These are phyloP conservation scores for Plasmodium relictum DNA, from an alignment of 169 alveolate genomes.

Conservation along the genomic window DNA sequence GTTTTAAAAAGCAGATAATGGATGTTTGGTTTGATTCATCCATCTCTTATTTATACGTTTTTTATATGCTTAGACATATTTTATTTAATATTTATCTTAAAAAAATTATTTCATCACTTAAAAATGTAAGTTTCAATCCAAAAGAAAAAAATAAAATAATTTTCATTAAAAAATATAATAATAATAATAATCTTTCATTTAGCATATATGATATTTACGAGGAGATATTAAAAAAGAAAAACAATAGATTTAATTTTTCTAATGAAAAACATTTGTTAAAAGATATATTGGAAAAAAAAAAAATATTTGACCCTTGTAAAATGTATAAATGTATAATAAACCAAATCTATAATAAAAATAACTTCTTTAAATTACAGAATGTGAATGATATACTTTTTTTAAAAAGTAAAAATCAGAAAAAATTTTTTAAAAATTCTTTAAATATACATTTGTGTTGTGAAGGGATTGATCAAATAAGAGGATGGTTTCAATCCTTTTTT, in stretches of 20 bases:
- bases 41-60: constrained; percentile 78
- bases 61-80: constrained; percentile 52
- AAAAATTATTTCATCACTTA: background rate
- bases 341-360: constrained; percentile 12
- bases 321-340: constrained; percentile 40
- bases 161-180: background rate
- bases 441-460: constrained; percentile 78
- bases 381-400: constrained; percentile 7
- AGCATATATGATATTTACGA: constrained; percentile 43
- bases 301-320: constrained; percentile 37
- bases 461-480: constrained; percentile 91
- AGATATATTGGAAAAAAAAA: constrained; percentile 44
- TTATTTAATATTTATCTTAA: constrained; percentile 33
- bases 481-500: constrained; percentile 90
- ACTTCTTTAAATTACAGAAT: background rate
- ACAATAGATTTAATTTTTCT: background rate
- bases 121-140: background rate
- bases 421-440: constrained; percentile 1
- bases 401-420: background rate
- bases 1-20: constrained; percentile 79
- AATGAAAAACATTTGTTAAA: constrained; percentile 2
- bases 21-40: constrained; percentile 93
- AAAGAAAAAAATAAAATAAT: constrained; percentile 1
- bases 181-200: constrained; percentile 3
- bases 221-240: background rate